These are phyloP conservation scores for Antitrichia curtipendula DNA, from an alignment of 225 moss, liverwort and hornwort species.

Conservation along the genomic window DNA sequence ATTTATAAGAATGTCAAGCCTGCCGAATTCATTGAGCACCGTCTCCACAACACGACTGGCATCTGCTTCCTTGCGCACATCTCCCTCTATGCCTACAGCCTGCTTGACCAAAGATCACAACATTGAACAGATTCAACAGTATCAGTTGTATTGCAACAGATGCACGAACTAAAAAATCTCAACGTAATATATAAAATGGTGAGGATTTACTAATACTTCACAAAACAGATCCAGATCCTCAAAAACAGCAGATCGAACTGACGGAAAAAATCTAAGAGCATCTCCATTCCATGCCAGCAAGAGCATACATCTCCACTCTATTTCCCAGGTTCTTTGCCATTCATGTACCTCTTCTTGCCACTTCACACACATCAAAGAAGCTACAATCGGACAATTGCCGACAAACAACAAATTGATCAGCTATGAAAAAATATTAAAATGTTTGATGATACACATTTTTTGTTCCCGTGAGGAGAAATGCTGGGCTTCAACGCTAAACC, in stretches of 20 bases:
- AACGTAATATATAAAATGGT: background rate
- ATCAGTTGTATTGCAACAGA: background rate
- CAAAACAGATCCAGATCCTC: background rate
- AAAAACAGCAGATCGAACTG: background rate
- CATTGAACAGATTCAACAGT: background rate
- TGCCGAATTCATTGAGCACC: slow-evolving; percentile 40
- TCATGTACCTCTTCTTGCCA: background rate
- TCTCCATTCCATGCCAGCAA: background rate
- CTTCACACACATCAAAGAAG: background rate
- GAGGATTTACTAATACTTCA: background rate
- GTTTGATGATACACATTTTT: background rate
- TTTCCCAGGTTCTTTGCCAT: background rate
- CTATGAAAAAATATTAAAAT: background rate
- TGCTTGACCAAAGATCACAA: background rate
- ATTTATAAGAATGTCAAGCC: slow-evolving; percentile 60
- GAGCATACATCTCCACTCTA: background rate
- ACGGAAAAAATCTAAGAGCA: background rate
- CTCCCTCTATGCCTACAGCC: slow-evolving; percentile 50
- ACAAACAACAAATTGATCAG: background rate
- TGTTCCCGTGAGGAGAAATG: background rate
- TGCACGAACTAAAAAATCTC: background rate
- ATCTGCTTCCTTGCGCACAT: slow-evolving; percentile 64
- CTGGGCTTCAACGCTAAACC: background rate
- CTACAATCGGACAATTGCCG: background rate
- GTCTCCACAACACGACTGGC: slow-evolving; percentile 29